Conservation (phyloP, 805 yeast genomes). For the Metschnikowia noctiluminum region DNA sequence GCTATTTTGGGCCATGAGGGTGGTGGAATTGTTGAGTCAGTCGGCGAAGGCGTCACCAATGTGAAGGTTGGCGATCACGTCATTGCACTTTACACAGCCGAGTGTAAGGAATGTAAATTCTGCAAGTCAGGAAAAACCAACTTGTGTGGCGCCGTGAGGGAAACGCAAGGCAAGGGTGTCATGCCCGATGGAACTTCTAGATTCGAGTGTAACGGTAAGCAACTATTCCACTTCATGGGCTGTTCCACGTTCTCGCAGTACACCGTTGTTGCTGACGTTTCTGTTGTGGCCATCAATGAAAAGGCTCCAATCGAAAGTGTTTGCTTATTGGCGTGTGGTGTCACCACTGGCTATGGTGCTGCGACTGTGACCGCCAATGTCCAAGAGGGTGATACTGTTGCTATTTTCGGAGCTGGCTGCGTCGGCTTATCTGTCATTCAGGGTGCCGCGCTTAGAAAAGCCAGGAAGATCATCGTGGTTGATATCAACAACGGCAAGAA, state of each 20-base stretch:
- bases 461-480: slow-evolving; percentile 76
- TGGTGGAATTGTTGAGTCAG: slow-evolving; percentile 92
- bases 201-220: slow-evolving; percentile 82
- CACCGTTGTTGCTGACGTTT: slow-evolving; percentile 96
- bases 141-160: slow-evolving; percentile 92
- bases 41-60: slow-evolving; percentile 89
- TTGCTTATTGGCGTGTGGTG: slow-evolving; percentile 96
- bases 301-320: slow-evolving; percentile 81
- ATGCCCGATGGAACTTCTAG: slow-evolving; percentile 98
- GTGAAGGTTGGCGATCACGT: slow-evolving; percentile 95
- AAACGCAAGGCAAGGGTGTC: slow-evolving; percentile 96
- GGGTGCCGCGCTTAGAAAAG: slow-evolving; percentile 85
- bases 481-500: slow-evolving; percentile 84
- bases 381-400: slow-evolving; percentile 87
- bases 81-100: slow-evolving; percentile 93
- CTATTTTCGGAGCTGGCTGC: slow-evolving; percentile 97
- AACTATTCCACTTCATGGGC: slow-evolving; percentile 92
- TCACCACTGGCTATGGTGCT: slow-evolving; percentile 98
- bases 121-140: slow-evolving; percentile 95
- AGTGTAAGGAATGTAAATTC: slow-evolving; percentile 92
- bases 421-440: slow-evolving; percentile 95
- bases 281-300: slow-evolving; percentile 87
- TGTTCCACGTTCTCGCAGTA: slow-evolving; percentile 96
- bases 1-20: slow-evolving; percentile 96
- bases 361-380: slow-evolving; percentile 92